phyloP scores from a whole-genome alignment of 495 filamentous ascomycete genomes.

The Glutinoglossum americanum region DNA sequence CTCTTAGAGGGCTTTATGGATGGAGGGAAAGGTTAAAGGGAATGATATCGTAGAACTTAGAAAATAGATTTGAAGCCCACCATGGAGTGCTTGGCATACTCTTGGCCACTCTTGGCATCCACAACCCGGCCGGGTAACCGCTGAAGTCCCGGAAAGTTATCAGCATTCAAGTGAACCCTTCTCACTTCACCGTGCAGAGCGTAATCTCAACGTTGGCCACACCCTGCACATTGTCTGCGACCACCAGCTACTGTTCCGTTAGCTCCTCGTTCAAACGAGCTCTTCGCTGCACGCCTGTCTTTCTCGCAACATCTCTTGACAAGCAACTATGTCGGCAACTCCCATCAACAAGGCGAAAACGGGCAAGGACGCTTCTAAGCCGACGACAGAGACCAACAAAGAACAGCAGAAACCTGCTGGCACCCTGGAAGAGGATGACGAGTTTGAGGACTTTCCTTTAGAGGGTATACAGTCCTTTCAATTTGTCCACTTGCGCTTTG shows the following conservation, averaged over 20 bases:
- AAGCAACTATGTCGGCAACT: not conserved
- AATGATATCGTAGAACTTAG: too few relatives aligned
- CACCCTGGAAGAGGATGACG: constrained; percentile 85
- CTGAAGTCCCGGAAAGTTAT: not conserved
- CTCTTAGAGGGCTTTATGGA: too few relatives aligned
- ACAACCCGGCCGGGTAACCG: not conserved
- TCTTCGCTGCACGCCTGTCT: not conserved
- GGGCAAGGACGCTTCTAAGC: constrained; percentile 5
- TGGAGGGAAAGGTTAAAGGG: too few relatives aligned
- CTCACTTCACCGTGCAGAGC: too few relatives aligned
- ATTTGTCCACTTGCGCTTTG: constrained; percentile 1
- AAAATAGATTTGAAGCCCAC: too few relatives aligned
- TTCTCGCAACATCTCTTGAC: not conserved
- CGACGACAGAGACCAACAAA: constrained; percentile 19
- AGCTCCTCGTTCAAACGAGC: not conserved
- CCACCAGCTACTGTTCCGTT: too few relatives aligned
- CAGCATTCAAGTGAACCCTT: too few relatives aligned
- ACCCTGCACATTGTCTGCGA: too few relatives aligned
- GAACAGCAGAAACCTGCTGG: constrained; percentile 34
- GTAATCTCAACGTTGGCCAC: not conserved
- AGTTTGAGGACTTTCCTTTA: constrained; percentile 97
- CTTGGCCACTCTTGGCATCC: too few relatives aligned
- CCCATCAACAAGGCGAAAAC: constrained; percentile 8
- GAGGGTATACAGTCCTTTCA: constrained; percentile 43
- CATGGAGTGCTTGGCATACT: too few relatives aligned